Evolutionary conservation across 2,329 filamentous ascomycete species (phyloP).

Genomic region (Fusarium chaquense): DNA sequence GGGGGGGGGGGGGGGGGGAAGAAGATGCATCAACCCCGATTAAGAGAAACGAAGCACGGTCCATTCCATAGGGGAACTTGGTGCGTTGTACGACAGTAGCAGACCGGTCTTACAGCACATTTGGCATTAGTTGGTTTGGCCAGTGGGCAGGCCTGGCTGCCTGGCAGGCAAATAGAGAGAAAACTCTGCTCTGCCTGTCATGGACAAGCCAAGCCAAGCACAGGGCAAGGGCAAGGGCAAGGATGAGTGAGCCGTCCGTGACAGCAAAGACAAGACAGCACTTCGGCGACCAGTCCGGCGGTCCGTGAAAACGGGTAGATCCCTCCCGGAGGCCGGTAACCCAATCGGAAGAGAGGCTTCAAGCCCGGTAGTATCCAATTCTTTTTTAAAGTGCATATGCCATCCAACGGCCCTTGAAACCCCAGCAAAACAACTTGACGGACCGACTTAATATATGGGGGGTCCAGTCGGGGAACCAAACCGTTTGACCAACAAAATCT

Average conservation of each 20-base stretch:
- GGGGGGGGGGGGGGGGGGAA: too few relatives aligned
- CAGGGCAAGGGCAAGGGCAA: neutral
- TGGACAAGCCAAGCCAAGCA: neutral
- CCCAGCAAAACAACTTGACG: slow-evolving; percentile 26
- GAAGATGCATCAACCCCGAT: slow-evolving; percentile 7
- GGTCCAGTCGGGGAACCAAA: slow-evolving; percentile 7
- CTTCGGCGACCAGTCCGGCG: slow-evolving; percentile 32
- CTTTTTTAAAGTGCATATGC: slow-evolving; percentile 25
- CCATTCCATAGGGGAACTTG: neutral
- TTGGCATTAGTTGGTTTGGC: slow-evolving; percentile 3
- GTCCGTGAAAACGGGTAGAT: slow-evolving; percentile 37
- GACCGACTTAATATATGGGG: slow-evolving; percentile 24
- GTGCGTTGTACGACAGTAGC: slow-evolving; percentile 9
- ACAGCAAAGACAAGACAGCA: neutral
- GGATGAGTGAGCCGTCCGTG: neutral
- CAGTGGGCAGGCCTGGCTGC: neutral
- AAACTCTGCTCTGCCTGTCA: neutral
- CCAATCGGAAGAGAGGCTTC: slow-evolving; percentile 32
- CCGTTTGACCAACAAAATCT: neutral
- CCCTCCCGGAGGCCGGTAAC: slow-evolving; percentile 10
- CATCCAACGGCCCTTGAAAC: slow-evolving; percentile 25
- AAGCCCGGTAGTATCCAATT: slow-evolving; percentile 21
- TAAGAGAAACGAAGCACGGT: slow-evolving; percentile 10
- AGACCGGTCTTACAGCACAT: slow-evolving; percentile 8
- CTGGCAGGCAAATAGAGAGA: neutral